Base-by-base conservation (phyloP, 225 moss, liverwort and hornwort species). In the Bryoerythrophyllum caledonicum region DNA sequence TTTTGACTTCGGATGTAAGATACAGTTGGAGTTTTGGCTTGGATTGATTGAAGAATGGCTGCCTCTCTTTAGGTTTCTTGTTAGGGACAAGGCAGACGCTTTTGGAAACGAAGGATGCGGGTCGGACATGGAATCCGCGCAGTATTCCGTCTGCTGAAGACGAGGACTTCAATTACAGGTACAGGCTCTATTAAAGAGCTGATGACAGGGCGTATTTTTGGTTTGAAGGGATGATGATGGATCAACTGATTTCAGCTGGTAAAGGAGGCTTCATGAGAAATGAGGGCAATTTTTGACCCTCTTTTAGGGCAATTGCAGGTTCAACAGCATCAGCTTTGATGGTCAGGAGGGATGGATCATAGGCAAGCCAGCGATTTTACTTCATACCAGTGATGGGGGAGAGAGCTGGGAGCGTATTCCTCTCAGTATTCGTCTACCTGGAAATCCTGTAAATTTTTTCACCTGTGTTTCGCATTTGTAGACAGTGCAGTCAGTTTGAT, bases 261-360 rank as follows among this genome's bases (percentile, higher is more conserved):
- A 7, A 4, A 11, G 7, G 8, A 40, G 40, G 52, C 24, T 15
- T 35, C 34, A 5, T 63, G 38, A 21, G 23, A 23, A 15, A 27
- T 20, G 26, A 41, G n/a, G 6, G 26, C 60, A 43, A 19, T 24
- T 53, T 62, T 40, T 77, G 20, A 77, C 59, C 13, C 19, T 72
- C 38, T 32, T 26, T 65, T 40, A 30, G 52, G 46, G 60, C 12
- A 23, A 16, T 19, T 78, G 79, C 84, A 83, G 93, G 70, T 91
- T 94, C 71, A 91, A 79, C 35, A 91, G 91, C 49, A 84, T 94
- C 70, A 91, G 91, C 75, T 94, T 94, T 68, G 43, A 84, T 68
- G 93, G 93, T 26, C 79, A 85, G 55, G 93, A 91, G 54, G 93
- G 93, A 2, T 94, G 93, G 93, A 91, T 94, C 55, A 90, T 91